phyloP scores from a whole-genome alignment of 2,329 filamentous ascomycete species.

The Scedosporium boydii region DNA sequence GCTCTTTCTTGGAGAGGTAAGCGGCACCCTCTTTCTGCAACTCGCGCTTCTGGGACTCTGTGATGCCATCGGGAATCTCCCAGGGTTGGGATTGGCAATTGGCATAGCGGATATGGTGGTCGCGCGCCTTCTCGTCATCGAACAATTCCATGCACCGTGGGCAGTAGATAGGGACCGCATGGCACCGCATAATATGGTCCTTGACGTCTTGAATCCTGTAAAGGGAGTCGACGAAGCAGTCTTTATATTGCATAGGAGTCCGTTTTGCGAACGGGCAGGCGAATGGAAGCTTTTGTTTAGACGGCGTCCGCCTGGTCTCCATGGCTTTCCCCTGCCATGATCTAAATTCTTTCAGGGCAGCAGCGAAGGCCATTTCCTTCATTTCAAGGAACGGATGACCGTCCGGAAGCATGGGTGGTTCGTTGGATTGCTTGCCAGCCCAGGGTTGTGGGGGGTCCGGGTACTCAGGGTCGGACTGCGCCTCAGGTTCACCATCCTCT shows the following conservation, averaged over 20 bases:
- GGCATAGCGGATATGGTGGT: slow-evolving; percentile 4
- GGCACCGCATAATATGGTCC: not conserved
- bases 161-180: slow-evolving; percentile 4
- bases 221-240: not conserved
- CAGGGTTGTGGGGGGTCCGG: slow-evolving; percentile 16
- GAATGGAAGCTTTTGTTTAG: not conserved
- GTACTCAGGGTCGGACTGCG: slow-evolving; percentile 30
- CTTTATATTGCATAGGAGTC: not conserved
- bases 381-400: slow-evolving; percentile 4
- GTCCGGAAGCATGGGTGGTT: not conserved
- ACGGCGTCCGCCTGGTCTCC: not conserved
- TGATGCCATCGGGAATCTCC: slow-evolving; percentile 3
- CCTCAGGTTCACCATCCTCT: not conserved
- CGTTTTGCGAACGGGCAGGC: slow-evolving; percentile 3
- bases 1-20: not conserved
- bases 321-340: not conserved
- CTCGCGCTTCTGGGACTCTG: slow-evolving; percentile 6
- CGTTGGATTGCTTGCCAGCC: not conserved
- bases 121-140: slow-evolving; percentile 3
- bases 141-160: slow-evolving; percentile 6
- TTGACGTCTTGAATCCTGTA: not conserved
- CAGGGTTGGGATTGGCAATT: not conserved
- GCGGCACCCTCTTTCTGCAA: not conserved
- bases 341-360: slow-evolving; percentile 1
- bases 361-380: slow-evolving; percentile 1